These are phyloP conservation scores for Paspalum notatum DNA, from an alignment of 176 grass and related monocot genomes.

Conservation along the genomic window DNA sequence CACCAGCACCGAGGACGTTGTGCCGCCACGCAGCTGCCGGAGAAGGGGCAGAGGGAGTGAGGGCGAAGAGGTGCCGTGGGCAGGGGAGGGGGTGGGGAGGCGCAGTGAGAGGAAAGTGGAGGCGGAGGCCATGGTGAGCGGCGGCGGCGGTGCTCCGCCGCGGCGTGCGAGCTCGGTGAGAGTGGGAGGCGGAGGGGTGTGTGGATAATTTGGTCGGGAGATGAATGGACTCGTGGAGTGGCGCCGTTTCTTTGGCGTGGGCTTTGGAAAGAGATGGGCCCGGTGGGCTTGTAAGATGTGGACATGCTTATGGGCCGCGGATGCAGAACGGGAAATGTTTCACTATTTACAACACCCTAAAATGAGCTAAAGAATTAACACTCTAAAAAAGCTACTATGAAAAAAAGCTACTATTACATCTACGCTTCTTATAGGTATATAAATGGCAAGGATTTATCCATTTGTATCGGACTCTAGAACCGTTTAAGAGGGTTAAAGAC, in stretches of 20 bases:
- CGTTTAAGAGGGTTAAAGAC: no score
- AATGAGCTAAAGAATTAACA: no score
- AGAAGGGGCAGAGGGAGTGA: slow-evolving; percentile 3
- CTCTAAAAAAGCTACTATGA: no score
- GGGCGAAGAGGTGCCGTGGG: not conserved
- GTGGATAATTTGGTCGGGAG: slow-evolving; percentile 54
- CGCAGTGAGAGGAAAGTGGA: slow-evolving; percentile 50
- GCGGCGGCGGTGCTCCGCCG: slow-evolving; percentile 33
- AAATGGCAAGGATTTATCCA: no score
- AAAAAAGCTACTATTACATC: no score
- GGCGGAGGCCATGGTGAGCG: slow-evolving; percentile 38
- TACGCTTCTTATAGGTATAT: no score
- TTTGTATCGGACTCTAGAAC: no score
- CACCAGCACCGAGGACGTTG: slow-evolving; percentile 34
- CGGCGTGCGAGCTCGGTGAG: slow-evolving; percentile 39
- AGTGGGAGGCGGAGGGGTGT: slow-evolving; percentile 3
- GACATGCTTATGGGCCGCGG: not conserved
- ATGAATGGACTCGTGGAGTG: slow-evolving; percentile 2
- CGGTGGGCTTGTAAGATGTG: not conserved
- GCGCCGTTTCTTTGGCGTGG: slow-evolving; percentile 26
- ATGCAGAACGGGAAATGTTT: no score
- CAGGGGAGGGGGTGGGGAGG: slow-evolving; percentile 13
- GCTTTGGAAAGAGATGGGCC: not conserved
- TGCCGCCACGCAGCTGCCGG: slow-evolving; percentile 25
- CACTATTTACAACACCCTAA: no score